Evolutionary conservation across 352 stramenopile genomes (phyloP).

Genomic region (Pythium grandisporangium): DNA sequence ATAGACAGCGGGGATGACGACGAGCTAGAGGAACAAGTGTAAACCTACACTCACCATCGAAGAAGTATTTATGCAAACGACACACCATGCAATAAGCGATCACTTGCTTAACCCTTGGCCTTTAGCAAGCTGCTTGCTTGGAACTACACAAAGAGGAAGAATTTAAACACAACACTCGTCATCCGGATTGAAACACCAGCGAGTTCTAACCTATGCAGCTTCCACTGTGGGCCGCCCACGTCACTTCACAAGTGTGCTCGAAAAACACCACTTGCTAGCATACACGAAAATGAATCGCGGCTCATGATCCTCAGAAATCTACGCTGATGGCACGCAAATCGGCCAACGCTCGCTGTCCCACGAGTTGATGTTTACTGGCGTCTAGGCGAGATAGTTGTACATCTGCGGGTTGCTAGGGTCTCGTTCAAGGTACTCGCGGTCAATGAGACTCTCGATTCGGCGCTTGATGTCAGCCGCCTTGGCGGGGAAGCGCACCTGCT

Average conservation of each 20-base stretch:
- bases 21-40: background rate
- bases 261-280: background rate
- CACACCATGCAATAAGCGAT: no score
- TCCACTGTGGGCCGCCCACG: background rate
- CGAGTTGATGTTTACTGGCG: no score
- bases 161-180: no score
- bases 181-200: background rate
- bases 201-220: background rate
- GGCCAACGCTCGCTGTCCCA: no score
- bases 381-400: constrained; percentile 85
- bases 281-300: no score
- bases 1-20: background rate
- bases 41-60: background rate
- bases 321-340: no score
- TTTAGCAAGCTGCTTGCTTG: no score
- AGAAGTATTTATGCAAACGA: no score
- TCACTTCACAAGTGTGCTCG: background rate
- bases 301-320: no score
- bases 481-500: constrained; percentile 86
- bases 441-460: constrained; percentile 86
- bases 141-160: no score
- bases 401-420: constrained; percentile 70
- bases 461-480: constrained; percentile 83
- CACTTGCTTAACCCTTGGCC: no score
- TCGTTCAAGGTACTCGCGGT: constrained; percentile 84